Evolutionary conservation across 345 rosid genomes (phyloP), one percentile per base, ranked within the genome.

Genomic region (Bretschneidera sinensis): DNA sequence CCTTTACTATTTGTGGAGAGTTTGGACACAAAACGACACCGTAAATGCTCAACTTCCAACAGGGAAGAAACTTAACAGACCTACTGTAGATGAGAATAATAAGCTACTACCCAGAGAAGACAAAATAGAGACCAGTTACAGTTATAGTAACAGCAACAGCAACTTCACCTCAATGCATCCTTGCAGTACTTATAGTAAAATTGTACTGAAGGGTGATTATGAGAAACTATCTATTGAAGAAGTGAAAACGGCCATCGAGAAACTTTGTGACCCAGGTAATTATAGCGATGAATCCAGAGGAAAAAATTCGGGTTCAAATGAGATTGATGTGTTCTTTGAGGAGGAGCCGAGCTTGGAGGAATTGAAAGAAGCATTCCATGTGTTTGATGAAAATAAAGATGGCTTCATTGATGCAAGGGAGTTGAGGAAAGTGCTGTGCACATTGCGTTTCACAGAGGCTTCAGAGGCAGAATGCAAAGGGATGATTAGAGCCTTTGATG

Each of bases 331-430:
- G 9, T 54, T 83, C 73, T 66, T 85, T 45, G 76, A 74, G 43
- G 67, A 71, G 39, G 87, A 77, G 35, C 73, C 77, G 1, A 76
- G 78, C 45, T 24, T 68, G 49, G 77, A 71, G 59, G 78, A 74
- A 58, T 54, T 79, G 45, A 74, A 75, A 61, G 83, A 68, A 63
- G 85, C 85, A 0, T 88, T 88, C 69, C 55, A 51, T 11, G 31
- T 85, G 24, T 83, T 88, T 55, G 92, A 85, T 61, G 75, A 67
- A 62, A 85, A 88, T 45, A 61, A 72, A 22, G 92, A 88, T 59
- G 92, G 92, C 23, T 88, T 76, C 64, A 85, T 88, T 55, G 85
- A 82, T 56, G 83, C 83, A 28, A 24, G 24, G 16, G 92, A 88
- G 74, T 76, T 88, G 23, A 51, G 70, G 48, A 71, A 60, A 58